These are phyloP conservation scores for Talaromyces adpressus DNA, from an alignment of 495 filamentous ascomycete species.

Conservation along the genomic window DNA sequence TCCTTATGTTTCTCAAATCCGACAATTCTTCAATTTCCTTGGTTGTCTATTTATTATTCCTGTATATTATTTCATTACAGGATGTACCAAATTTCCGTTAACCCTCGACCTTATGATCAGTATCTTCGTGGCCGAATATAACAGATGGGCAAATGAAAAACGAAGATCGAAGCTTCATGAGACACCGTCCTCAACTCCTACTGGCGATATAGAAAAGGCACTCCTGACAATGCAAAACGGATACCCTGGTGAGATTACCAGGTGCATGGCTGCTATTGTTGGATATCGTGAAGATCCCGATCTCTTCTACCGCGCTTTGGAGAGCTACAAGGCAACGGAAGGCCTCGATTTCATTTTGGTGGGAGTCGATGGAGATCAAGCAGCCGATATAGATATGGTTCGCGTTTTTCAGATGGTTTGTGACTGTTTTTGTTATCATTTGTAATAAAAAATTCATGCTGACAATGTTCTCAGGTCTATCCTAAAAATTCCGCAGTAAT, in stretches of 20 bases:
- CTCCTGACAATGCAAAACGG: neutral
- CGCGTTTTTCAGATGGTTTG: conserved; percentile 16
- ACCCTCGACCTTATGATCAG: conserved; percentile 20
- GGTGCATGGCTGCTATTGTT: conserved; percentile 25
- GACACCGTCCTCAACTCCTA: conserved; percentile 8
- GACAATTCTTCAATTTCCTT: conserved; percentile 20
- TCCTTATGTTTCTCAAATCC: conserved; percentile 17
- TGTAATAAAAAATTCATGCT: neutral
- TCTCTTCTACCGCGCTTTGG: conserved; percentile 21
- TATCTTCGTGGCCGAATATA: conserved; percentile 20
- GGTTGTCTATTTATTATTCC: conserved; percentile 19
- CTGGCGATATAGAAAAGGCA: conserved; percentile 14
- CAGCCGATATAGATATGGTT: conserved; percentile 26
- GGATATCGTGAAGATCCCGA: conserved; percentile 28
- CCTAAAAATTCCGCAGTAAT: conserved; percentile 18
- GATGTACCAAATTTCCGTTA: conserved; percentile 17
- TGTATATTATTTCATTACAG: conserved; percentile 17
- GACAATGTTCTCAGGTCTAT: conserved; percentile 14
- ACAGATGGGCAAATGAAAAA: conserved; percentile 18
- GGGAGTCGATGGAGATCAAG: conserved; percentile 24
- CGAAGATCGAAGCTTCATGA: conserved; percentile 8
- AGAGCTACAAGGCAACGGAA: conserved; percentile 21
- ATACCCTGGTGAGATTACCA: neutral
- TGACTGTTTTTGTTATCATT: neutral
- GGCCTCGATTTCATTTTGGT: conserved; percentile 23